These are phyloP conservation scores for Tolypocladium pustulatum DNA, from an alignment of 2,329 filamentous ascomycete genomes.

Conservation along the genomic window DNA sequence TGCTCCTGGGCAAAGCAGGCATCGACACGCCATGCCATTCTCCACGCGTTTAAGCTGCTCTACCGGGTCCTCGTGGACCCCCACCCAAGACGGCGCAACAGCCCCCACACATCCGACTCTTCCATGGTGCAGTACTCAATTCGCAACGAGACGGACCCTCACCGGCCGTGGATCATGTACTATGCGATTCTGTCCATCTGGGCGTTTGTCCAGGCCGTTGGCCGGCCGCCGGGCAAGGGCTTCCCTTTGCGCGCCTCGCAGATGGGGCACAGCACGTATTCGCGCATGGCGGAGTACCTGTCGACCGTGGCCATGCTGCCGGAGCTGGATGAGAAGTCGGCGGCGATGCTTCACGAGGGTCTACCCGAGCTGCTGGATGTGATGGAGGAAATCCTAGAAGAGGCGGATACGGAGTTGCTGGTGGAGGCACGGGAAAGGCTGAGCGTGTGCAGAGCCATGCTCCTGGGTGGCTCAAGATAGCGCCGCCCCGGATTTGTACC, in stretches of 20 bases:
- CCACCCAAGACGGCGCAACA: slow-evolving; percentile 20
- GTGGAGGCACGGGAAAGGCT: slow-evolving; percentile 66
- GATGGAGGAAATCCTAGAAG: slow-evolving; percentile 29
- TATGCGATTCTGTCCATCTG: slow-evolving; percentile 78
- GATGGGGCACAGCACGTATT: slow-evolving; percentile 20
- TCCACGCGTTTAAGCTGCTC: slow-evolving; percentile 75
- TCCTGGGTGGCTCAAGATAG: slow-evolving; percentile 6
- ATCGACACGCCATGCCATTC: slow-evolving; percentile 69
- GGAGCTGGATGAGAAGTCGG: slow-evolving; percentile 58
- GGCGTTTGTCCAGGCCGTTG: slow-evolving; percentile 74
- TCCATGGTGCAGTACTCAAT: slow-evolving; percentile 53
- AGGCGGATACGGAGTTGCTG: slow-evolving; percentile 54
- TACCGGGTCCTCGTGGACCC: slow-evolving; percentile 58
- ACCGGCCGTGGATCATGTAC: slow-evolving; percentile 85
- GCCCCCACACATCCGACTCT: slow-evolving; percentile 14
- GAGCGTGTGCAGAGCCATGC: slow-evolving; percentile 43
- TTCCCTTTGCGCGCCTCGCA: slow-evolving; percentile 37
- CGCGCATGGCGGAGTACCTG: slow-evolving; percentile 30
- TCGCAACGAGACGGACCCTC: slow-evolving; percentile 68
- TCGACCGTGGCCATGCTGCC: slow-evolving; percentile 59
- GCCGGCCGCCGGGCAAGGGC: slow-evolving; percentile 39
- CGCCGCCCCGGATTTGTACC: background rate
- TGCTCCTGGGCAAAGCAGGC: slow-evolving; percentile 66
- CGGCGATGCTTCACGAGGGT: slow-evolving; percentile 51
- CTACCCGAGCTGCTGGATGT: slow-evolving; percentile 34